A percentile compares a stretch with the other conserved stretches of the same genome.
phyloP scores from a whole-genome alignment of 192 early-diverging fungal species.

The Gaertneriomyces sp. region DNA sequence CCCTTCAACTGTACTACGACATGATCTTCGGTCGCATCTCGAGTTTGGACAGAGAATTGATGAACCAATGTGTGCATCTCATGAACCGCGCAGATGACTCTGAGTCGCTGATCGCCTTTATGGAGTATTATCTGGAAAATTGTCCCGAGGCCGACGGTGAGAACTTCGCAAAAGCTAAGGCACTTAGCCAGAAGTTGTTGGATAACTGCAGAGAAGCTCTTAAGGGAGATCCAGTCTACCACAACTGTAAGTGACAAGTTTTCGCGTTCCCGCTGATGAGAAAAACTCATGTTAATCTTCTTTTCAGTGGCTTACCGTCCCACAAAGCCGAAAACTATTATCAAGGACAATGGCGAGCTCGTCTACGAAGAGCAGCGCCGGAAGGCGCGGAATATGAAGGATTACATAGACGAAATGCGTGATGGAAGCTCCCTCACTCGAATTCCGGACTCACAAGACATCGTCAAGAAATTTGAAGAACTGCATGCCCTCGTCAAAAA shows the following conservation, averaged over 20 bases:
- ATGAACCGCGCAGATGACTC: conserved; percentile 81
- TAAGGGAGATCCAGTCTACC: conserved; percentile 75
- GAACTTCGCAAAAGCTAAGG: conserved; percentile 77
- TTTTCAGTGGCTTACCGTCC: conserved; percentile 68
- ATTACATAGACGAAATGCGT: conserved; percentile 86
- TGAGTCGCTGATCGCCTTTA: conserved; percentile 70
- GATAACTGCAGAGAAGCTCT: conserved; percentile 89
- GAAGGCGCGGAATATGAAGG: conserved; percentile 82
- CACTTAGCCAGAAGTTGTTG: conserved; percentile 74
- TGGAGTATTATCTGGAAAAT: conserved; percentile 82
- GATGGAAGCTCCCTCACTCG: conserved; percentile 44
- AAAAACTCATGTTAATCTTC: conserved; percentile 9
- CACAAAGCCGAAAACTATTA: conserved; percentile 73
- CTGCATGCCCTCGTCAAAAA: conserved; percentile 26
- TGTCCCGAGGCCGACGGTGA: conserved; percentile 73
- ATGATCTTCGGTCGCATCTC: conserved; percentile 85
- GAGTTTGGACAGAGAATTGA: conserved; percentile 87
- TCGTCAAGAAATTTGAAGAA: conserved; percentile 50
- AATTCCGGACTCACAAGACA: conserved; percentile 22
- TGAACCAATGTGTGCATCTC: conserved; percentile 82
- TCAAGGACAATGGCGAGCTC: conserved; percentile 79
- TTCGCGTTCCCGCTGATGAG: background rate
- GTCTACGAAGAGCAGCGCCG: conserved; percentile 83
- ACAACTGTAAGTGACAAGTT: conserved; percentile 62
- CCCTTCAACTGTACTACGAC: conserved; percentile 84